Conservation (phyloP, 2,329 filamentous ascomycete species). For the Sporothrix humicola region DNA sequence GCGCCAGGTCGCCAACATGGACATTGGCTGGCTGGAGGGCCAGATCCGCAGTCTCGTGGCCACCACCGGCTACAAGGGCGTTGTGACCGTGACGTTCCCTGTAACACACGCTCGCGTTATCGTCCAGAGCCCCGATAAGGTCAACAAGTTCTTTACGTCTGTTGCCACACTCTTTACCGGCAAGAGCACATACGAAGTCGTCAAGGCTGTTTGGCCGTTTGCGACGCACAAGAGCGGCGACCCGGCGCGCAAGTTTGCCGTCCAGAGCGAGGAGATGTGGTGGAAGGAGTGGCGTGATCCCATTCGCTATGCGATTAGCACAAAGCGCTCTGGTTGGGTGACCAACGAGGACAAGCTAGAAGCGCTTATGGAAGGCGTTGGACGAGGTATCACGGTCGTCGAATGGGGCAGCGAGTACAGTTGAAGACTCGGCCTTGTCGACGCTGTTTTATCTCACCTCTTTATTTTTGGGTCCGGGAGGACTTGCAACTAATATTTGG, state of each 20-base stretch:
- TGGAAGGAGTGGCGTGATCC: slow-evolving; percentile 59
- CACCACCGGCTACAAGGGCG: slow-evolving; percentile 56
- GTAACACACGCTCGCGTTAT: slow-evolving; percentile 57
- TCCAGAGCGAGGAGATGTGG: slow-evolving; percentile 64
- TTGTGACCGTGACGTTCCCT: slow-evolving; percentile 56
- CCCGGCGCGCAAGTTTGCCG: slow-evolving; percentile 52
- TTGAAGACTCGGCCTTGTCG: background rate
- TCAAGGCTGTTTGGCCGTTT: slow-evolving; percentile 64
- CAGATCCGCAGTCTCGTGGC: slow-evolving; percentile 59
- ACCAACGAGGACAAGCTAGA: slow-evolving; percentile 62
- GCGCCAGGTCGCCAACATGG: slow-evolving; percentile 60
- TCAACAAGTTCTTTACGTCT: slow-evolving; percentile 60
- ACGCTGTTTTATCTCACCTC: slow-evolving; percentile 8
- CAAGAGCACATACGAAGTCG: slow-evolving; percentile 60
- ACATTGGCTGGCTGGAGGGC: slow-evolving; percentile 61
- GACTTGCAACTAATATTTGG: slow-evolving; percentile 4
- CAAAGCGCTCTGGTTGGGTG: slow-evolving; percentile 52
- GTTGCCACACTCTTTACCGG: slow-evolving; percentile 59
- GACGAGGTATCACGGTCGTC: slow-evolving; percentile 46
- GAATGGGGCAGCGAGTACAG: slow-evolving; percentile 49
- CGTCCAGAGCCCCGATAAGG: slow-evolving; percentile 58
- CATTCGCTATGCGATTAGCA: slow-evolving; percentile 49
- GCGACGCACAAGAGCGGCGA: slow-evolving; percentile 56
- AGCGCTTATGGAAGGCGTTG: slow-evolving; percentile 57
- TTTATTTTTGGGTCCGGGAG: background rate